Base-by-base conservation (phyloP, 148 eudicot genomes). In the Spergularia marina region DNA sequence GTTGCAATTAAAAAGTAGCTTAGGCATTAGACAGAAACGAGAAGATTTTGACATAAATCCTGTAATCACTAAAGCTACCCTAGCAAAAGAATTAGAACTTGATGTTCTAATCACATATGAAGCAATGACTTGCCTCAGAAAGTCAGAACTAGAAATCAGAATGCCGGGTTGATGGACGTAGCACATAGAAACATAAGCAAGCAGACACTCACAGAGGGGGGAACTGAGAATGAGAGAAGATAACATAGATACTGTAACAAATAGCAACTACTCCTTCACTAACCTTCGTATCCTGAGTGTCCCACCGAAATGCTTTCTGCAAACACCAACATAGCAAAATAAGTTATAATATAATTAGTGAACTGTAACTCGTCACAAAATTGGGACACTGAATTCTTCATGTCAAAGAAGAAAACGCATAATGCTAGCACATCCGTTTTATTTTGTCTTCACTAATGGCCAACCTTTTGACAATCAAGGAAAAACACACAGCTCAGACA, bases 231-330 rank as follows among this genome's bases (percentile, higher is more conserved):
- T 10, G 23, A 53, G 49, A 40, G 76, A 60, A 25, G 39, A 51
- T 51, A 51, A 51, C 10, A 51, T 59, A 25, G 39, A 55, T 20
- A 59, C 21, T 7, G 40, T 12, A 39, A 40, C 30, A 56, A 53
- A 15, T 65, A 58, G 39, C 49, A 41, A 52, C 51, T 20, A 10
- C 6, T 12, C 65, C 36, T 55, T 40, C 16, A 87, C 90, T 17
- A 76, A 94, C 97, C 92, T 94, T 85, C 18, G 88, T 75, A 61
- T 89, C 87, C 70, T 76, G 77, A 12, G 88, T 85, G 44, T 90
- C 97, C 89, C 87, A 85, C 75, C 73, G 82, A 57, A 94, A 87
- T 79, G 94, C 80, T 89, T 92, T 94, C 98, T 94, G 97, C 85
- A 85, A 69, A 86, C 72, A 36, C 15, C 70, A 77, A 75, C 17